phyloP scores from a whole-genome alignment of 129 eudicot species.

The Chrysanthemum makinoi region DNA sequence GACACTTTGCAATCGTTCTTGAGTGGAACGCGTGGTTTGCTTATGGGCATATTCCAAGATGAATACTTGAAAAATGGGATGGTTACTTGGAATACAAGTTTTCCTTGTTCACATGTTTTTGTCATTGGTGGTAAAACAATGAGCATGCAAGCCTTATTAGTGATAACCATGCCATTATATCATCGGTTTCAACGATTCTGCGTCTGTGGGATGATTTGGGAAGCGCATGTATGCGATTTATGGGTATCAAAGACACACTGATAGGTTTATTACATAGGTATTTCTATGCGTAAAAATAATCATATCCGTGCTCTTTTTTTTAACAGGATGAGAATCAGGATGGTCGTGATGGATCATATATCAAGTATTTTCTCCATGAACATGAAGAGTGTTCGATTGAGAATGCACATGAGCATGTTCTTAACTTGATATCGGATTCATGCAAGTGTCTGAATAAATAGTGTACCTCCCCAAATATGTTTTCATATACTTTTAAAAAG shows the following conservation, averaged over 20 bases:
- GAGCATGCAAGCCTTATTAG: constrained; percentile 7
- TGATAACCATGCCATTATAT: constrained; percentile 23
- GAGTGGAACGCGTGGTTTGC: constrained; percentile 57
- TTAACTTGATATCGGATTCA: no score
- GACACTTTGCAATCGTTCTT: constrained; percentile 41
- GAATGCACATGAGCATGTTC: no score
- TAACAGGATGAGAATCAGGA: no score
- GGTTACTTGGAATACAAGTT: constrained; percentile 43
- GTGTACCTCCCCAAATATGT: no score
- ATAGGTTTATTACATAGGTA: no score
- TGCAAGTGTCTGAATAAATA: no score
- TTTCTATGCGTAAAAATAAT: no score
- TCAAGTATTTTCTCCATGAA: no score
- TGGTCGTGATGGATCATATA: no score
- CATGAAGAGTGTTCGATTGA: no score
- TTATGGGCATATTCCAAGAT: constrained; percentile 33
- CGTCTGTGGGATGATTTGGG: constrained; percentile 49
- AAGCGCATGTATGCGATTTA: constrained; percentile 19
- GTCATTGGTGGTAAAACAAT: constrained; percentile 32
- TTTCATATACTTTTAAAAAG: no score
- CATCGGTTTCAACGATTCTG: constrained; percentile 38
- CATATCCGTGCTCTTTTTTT: no score
- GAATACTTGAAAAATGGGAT: constrained; percentile 49
- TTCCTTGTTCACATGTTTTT: constrained; percentile 39
- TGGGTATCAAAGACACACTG: neutral